Evolutionary conservation across 108 stramenopile species (phyloP), one percentile per base, ranked within the genome.

Genomic region (Pseudonitzschia pungens): DNA sequence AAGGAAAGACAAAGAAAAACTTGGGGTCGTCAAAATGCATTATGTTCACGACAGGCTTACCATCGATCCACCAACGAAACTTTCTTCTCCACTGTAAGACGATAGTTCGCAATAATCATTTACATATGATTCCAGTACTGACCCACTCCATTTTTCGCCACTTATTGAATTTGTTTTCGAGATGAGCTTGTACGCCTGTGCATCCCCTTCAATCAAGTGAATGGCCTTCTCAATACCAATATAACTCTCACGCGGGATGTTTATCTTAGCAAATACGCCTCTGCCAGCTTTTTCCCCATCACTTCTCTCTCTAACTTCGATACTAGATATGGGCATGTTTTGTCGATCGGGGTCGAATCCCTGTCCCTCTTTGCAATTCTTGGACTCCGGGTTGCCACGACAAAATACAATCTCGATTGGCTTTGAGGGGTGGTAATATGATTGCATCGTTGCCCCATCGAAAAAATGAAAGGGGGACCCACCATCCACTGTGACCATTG

Each of bases 361-460:
- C 20, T 72, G 70, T 14, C 41, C 60, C 36, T 74, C 63, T 55
- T 65, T 41, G 63, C 77, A 78, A 32, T 70, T 48, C 44, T 32
- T 54, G 2, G 76, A 57, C 18, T n/a, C 24, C 24, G 81, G 78
- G 11, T 59, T 24, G 21, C 52, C 50, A 29, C 33, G 70, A 51
- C 91, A 92, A 45, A 68, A 77, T 4, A 84, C 65, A 27, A 48
- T 55, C 51, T 87, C 88, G 27, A 79, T 77, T 12, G 52, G 59
- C 52, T 81, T 85, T 20, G 77, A 50, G 10, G 89, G 87, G 20
- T 73, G 54, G 56, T 87, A 87, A 56, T 85, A 94, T 18, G 51
- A 59, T 48, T 65, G 60, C 89, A 91, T 91, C 0, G 85, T 79
- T 18, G 93, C 75, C 16, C 89, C 90, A 71, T 94, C 93, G 77